Percentiles rank a stretch among this genome's conserved stretches.
phyloP scores from a whole-genome alignment of 2,329 filamentous ascomycete genomes.

The Akanthomyces uredinophilus region DNA sequence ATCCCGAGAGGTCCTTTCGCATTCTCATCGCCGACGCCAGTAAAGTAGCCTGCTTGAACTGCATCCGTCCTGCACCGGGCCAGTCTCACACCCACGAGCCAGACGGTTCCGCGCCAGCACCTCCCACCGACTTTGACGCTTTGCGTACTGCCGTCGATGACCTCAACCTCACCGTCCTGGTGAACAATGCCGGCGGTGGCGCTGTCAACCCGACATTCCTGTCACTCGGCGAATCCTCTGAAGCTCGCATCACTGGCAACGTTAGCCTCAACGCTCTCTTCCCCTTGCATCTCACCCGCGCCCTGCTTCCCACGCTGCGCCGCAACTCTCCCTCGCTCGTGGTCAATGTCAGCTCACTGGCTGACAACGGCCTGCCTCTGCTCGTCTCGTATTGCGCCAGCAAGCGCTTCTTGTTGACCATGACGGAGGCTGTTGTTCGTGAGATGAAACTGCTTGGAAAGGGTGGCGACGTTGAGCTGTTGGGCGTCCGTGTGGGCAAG shows the following conservation, averaged over 20 bases:
- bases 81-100: conserved; percentile 1
- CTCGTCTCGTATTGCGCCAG: conserved; percentile 39
- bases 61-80: background rate
- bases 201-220: conserved; percentile 27
- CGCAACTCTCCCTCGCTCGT: conserved; percentile 39
- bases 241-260: conserved; percentile 32
- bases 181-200: conserved; percentile 28
- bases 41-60: conserved; percentile 12
- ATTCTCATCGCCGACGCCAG: conserved; percentile 27
- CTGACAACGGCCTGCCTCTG: conserved; percentile 42
- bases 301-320: conserved; percentile 37
- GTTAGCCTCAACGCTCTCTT: conserved; percentile 47
- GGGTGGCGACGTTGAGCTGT: conserved; percentile 13
- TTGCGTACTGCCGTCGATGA: conserved; percentile 11
- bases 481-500: conserved; percentile 18
- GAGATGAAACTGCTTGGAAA: conserved; percentile 33
- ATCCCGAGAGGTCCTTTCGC: conserved; percentile 23
- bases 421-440: conserved; percentile 33
- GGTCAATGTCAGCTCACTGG: conserved; percentile 45
- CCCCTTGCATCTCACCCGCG: conserved; percentile 41
- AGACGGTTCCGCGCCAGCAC: background rate
- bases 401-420: conserved; percentile 41
- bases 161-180: conserved; percentile 20
- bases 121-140: conserved; percentile 7
- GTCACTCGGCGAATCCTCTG: conserved; percentile 30